Percentiles rank a stretch among this genome's conserved stretches.
These are phyloP conservation scores for Microbotryum intermedium DNA, from an alignment of 1,284 basidiomycete species.

Conservation along the genomic window DNA sequence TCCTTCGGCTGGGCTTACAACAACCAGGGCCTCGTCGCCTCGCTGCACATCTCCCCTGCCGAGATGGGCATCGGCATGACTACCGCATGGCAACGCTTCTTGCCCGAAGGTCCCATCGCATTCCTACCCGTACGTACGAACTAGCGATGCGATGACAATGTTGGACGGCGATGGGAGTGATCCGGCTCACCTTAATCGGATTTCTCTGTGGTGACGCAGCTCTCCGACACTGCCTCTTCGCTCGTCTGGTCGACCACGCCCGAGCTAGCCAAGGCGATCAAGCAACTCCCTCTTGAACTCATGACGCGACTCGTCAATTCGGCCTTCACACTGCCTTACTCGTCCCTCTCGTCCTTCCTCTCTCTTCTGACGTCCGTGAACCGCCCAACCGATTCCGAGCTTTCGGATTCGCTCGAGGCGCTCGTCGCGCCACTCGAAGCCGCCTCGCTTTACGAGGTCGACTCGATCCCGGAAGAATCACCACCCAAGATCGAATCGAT, in stretches of 20 bases:
- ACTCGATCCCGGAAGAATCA: slow-evolving; percentile 56
- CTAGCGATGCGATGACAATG: not conserved
- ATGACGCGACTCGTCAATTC: slow-evolving; percentile 76
- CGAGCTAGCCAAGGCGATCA: slow-evolving; percentile 61
- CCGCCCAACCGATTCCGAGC: too few species aligned
- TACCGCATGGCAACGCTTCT: slow-evolving; percentile 88
- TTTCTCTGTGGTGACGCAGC: slow-evolving; percentile 33
- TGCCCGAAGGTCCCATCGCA: slow-evolving; percentile 90
- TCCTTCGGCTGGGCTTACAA: slow-evolving; percentile 90
- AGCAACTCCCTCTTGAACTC: slow-evolving; percentile 56
- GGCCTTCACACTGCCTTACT: slow-evolving; percentile 65
- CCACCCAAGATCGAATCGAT: slow-evolving; percentile 69
- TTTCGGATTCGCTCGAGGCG: slow-evolving; percentile 10
- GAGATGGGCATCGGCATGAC: slow-evolving; percentile 23
- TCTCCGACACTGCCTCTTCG: slow-evolving; percentile 65
- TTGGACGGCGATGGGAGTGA: not conserved
- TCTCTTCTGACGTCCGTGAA: slow-evolving; percentile 53
- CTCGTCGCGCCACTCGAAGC: not conserved
- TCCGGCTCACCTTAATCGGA: not conserved
- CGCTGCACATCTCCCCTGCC: slow-evolving; percentile 50
- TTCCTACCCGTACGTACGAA: slow-evolving; percentile 57
- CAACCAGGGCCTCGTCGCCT: slow-evolving; percentile 83
- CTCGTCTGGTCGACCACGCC: slow-evolving; percentile 94
- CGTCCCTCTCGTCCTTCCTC: slow-evolving; percentile 32
- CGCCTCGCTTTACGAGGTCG: slow-evolving; percentile 17